Percentiles rank a stretch among this genome's conserved stretches.
phyloP scores from a whole-genome alignment of 805 yeast genomes.

The Cephaloascus albidus region DNA sequence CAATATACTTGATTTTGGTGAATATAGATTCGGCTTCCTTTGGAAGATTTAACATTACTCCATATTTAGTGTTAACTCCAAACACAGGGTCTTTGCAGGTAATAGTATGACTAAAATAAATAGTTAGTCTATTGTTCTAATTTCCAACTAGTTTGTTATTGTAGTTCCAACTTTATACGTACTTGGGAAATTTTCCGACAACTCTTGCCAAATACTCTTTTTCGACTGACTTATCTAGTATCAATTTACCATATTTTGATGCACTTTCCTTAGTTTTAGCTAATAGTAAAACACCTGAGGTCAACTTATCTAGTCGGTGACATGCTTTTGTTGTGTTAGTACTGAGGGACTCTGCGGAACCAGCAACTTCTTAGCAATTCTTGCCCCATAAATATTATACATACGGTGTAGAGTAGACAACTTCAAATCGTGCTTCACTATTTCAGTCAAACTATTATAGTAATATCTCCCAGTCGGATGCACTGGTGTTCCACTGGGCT shows the following conservation, averaged over 20 bases:
- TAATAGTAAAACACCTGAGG: slow-evolving; percentile 40
- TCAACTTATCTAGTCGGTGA: slow-evolving; percentile 42
- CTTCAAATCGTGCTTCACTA: slow-evolving; percentile 20
- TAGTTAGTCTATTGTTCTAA: slow-evolving; percentile 16
- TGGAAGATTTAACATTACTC: slow-evolving; percentile 9
- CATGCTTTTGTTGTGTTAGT: slow-evolving; percentile 9
- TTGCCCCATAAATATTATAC: slow-evolving; percentile 4
- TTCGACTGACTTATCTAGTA: slow-evolving; percentile 17
- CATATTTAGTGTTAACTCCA: background rate
- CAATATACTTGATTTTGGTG: slow-evolving; percentile 17
- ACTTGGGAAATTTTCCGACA: slow-evolving; percentile 27
- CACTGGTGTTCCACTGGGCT: slow-evolving; percentile 46
- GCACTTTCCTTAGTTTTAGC: slow-evolving; percentile 26
- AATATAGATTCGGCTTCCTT: slow-evolving; percentile 23
- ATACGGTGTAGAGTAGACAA: slow-evolving; percentile 18
- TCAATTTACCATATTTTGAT: slow-evolving; percentile 17
- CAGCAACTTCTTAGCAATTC: too few relatives aligned
- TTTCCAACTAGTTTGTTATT: slow-evolving; percentile 16
- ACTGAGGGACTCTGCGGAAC: background rate
- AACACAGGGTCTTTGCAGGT: background rate
- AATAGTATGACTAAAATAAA: slow-evolving; percentile 16
- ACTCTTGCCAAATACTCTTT: slow-evolving; percentile 41
- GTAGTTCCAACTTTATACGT: slow-evolving; percentile 8
- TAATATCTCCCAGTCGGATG: slow-evolving; percentile 39
- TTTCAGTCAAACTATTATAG: slow-evolving; percentile 33